Percentiles rank a stretch among this genome's conserved stretches.
Conservation (phyloP, 305 asterid genomes). For the Fraxinus albicans region DNA sequence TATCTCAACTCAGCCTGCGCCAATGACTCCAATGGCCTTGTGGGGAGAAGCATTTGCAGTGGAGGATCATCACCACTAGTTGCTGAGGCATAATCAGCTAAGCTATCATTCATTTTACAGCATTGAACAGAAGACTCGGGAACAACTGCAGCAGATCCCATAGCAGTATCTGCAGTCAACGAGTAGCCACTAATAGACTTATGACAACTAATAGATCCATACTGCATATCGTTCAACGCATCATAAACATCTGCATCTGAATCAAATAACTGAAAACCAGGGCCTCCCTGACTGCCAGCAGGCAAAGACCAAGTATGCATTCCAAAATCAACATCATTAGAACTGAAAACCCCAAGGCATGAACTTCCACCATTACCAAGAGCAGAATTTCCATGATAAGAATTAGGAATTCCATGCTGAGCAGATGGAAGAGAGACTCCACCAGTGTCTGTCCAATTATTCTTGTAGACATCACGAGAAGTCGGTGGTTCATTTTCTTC, state of each 20-base stretch:
- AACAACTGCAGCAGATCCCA: conserved; percentile 52
- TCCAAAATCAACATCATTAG: conserved; percentile 61
- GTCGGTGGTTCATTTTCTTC: conserved; percentile 60
- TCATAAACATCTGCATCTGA: conserved; percentile 65
- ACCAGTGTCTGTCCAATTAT: conserved; percentile 38
- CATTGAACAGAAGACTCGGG: conserved; percentile 43
- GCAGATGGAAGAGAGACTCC: conserved; percentile 44
- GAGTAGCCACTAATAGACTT: conserved; percentile 54
- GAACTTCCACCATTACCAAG: conserved; percentile 36
- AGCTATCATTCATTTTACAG: conserved; percentile 49
- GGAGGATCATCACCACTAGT: conserved; percentile 72
- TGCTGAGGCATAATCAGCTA: conserved; percentile 73
- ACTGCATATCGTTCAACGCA: conserved; percentile 59
- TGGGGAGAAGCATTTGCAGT: conserved; percentile 85
- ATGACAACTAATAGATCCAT: conserved; percentile 53
- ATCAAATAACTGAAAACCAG: conserved; percentile 79
- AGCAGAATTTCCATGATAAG: conserved; percentile 54
- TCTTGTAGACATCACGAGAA: conserved; percentile 40
- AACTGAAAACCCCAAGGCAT: conserved; percentile 43
- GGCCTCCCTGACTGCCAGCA: conserved; percentile 62
- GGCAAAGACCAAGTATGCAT: conserved; percentile 75
- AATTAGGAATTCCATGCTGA: conserved; percentile 51
- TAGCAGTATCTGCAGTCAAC: conserved; percentile 48
- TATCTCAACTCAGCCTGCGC: conserved; percentile 55
- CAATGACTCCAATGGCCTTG: conserved; percentile 66